Evolutionary conservation across 306 rosid genomes (phyloP).

Genomic region (Arachis hypogaea): DNA sequence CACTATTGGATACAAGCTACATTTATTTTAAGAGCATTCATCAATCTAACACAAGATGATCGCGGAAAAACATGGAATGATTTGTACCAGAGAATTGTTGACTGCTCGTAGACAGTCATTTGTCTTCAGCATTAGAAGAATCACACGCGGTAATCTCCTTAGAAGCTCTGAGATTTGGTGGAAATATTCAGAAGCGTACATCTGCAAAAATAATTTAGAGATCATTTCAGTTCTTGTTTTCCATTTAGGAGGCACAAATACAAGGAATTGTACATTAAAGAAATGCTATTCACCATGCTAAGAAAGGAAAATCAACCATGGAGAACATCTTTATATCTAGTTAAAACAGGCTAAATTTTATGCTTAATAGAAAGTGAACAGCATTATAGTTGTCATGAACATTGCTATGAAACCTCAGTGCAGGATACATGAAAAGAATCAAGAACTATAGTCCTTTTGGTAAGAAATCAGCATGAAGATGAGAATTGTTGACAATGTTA

Average conservation of each 20-base stretch:
- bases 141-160: slow-evolving; percentile 88
- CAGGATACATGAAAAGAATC: slow-evolving; percentile 21
- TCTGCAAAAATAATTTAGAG: slow-evolving; percentile 56
- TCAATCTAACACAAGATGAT: slow-evolving; percentile 24
- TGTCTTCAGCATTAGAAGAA: slow-evolving; percentile 95
- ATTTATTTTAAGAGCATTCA: slow-evolving; percentile 30
- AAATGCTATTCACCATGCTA: slow-evolving; percentile 24
- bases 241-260: slow-evolving; percentile 31
- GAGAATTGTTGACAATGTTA: slow-evolving; percentile 25
- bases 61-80: slow-evolving; percentile 33
- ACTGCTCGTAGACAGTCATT: slow-evolving; percentile 96
- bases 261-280: background rate
- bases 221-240: slow-evolving; percentile 35
- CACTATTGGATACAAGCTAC: slow-evolving; percentile 33
- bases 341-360: slow-evolving; percentile 17
- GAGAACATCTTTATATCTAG: slow-evolving; percentile 11
- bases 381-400: slow-evolving; percentile 12
- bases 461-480: slow-evolving; percentile 35
- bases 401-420: slow-evolving; percentile 29
- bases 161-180: slow-evolving; percentile 91
- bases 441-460: slow-evolving; percentile 19
- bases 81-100: slow-evolving; percentile 77
- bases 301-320: slow-evolving; percentile 27
- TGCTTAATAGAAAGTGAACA: slow-evolving; percentile 23
- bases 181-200: slow-evolving; percentile 94